phyloP scores from a whole-genome alignment of 2,329 filamentous ascomycete species.

The Tolypocladium tundrense region DNA sequence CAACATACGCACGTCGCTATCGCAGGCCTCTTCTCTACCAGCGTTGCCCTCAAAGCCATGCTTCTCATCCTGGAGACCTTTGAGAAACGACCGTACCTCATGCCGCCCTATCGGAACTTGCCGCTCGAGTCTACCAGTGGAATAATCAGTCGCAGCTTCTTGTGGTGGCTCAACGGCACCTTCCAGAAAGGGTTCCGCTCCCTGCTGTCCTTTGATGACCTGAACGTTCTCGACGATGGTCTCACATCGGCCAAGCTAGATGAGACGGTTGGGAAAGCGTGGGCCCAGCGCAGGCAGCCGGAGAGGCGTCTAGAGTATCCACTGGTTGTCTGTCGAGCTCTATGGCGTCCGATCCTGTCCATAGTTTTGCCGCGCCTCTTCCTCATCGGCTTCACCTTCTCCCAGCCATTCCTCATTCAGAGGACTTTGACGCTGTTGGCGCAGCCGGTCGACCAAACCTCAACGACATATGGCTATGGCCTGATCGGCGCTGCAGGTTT shows the following conservation, averaged over 20 bases:
- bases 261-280: too few relatives aligned
- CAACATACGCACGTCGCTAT: background rate
- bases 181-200: background rate
- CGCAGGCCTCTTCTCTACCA: too few relatives aligned
- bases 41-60: too few relatives aligned
- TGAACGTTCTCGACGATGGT: background rate
- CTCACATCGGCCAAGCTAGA: background rate
- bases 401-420: background rate
- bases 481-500: too few relatives aligned
- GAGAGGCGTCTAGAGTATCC: too few relatives aligned
- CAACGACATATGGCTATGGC: background rate
- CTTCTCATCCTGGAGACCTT: too few relatives aligned
- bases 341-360: background rate
- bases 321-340: too few relatives aligned
- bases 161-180: background rate
- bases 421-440: background rate
- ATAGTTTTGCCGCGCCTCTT: background rate
- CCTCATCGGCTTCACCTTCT: background rate
- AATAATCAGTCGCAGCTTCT: background rate
- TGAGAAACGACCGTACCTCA: too few relatives aligned
- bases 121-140: background rate
- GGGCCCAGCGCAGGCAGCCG: too few relatives aligned
- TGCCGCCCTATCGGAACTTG: background rate
- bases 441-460: background rate
- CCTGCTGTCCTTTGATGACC: too few relatives aligned